These are phyloP conservation scores for Orbilia ellipsospora DNA, from an alignment of 2,329 filamentous ascomycete species.

Conservation along the genomic window DNA sequence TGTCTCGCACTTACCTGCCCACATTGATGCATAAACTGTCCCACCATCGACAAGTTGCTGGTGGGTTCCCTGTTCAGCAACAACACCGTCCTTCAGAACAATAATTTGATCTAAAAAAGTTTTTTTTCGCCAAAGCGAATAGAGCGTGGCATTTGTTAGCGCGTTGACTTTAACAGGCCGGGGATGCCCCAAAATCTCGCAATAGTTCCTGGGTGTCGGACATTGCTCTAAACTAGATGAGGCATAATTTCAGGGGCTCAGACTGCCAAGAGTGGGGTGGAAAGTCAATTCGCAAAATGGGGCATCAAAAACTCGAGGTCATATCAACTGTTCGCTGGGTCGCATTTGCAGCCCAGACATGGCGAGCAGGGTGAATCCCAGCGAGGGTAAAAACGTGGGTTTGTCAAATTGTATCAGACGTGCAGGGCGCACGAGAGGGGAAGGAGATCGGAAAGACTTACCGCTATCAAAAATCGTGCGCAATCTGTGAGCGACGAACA, in stretches of 20 bases:
- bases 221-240: constrained; percentile 32
- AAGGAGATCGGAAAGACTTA: constrained; percentile 41
- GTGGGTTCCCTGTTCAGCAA: constrained; percentile 90
- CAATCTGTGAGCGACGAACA: constrained; percentile 92
- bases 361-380: constrained; percentile 35
- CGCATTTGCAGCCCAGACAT: constrained; percentile 41
- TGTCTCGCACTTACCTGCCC: constrained; percentile 75
- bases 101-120: constrained; percentile 78
- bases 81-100: constrained; percentile 82
- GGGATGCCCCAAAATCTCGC: constrained; percentile 45
- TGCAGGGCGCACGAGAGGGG: constrained; percentile 25
- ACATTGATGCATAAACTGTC: constrained; percentile 87
- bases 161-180: constrained; percentile 6
- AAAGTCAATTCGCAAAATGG: constrained; percentile 18
- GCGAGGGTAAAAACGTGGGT: constrained; percentile 43
- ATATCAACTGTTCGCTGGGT: constrained; percentile 25
- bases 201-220: constrained; percentile 22
- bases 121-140: constrained; percentile 6
- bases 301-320: constrained; percentile 14
- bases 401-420: constrained; percentile 39
- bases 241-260: constrained; percentile 43
- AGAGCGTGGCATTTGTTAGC: constrained; percentile 3
- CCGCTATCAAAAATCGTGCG: constrained; percentile 89
- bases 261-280: constrained; percentile 33
- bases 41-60: constrained; percentile 80